Base-by-base conservation (phyloP, 352 stramenopile species). In the Phytophthora pini region DNA sequence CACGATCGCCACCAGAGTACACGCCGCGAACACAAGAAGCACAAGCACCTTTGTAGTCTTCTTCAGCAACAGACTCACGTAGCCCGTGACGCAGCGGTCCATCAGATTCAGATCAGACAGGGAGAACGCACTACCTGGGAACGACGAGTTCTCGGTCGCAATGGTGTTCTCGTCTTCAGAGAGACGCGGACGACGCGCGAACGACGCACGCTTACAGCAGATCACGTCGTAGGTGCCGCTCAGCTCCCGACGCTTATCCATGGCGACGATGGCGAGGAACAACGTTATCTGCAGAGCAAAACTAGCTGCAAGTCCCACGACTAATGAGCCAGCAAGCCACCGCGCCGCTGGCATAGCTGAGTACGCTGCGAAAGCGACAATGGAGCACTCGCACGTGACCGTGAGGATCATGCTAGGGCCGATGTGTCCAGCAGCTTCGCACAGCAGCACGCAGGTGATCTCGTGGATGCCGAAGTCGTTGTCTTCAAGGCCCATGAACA, bases 241-340 rank as follows among this genome's bases (percentile, higher is more conserved):
- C 5, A 92, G 46, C 48, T 92, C 83, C 24, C 81, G 81, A 46
- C 82, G 85, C 67, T 91, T 91, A 59, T 92, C 83, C 5, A 93
- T 64, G 22, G 70, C 76, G 10, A 93, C 56, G 31, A 90, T 79
- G 5, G 79, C 61, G 9, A 92, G 43, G 31, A 92, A 79, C 47
- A 92, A 61, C 44, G 85, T 91, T 74, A 92, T 83, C 58, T 92
- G 82, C 24, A 93, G 20, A 34, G 63, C 27, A 44, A 89, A 80
- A 43, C 85, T 91, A 36, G 89, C 48, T 2, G 68, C 56, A 12
- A 92, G 75, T 1, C 73, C 80, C 2, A 76, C 48, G 1, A 73
- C 65, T 11, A 86, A 59, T 40, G 84, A 87, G 5, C 72, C 77
- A 9, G 83, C 83, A n/a, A 93, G 76, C 78, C 79, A 84, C 27